Conservation (phyloP, 306 rosid species). For the Arachis hypogaea region DNA sequence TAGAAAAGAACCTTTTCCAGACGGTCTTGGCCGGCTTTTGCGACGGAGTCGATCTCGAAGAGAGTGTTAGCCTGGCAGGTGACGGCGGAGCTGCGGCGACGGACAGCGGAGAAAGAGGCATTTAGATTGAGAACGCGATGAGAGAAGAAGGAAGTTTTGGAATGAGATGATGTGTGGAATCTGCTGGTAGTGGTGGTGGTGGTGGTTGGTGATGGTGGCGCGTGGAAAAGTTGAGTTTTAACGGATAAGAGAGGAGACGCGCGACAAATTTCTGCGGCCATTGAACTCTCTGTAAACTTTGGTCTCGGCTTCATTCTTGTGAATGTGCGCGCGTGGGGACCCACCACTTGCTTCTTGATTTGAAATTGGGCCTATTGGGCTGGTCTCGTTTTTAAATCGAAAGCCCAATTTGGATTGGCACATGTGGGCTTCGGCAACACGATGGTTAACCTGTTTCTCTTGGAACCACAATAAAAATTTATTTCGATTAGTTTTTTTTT, state of each 20-base stretch:
- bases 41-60: conserved; percentile 52
- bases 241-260: conserved; percentile 73
- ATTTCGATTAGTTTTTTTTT: no score
- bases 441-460: no score
- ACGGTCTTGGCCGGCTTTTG: conserved; percentile 69
- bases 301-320: conserved; percentile 9
- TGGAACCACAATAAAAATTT: no score
- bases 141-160: conserved; percentile 28
- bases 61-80: conserved; percentile 50
- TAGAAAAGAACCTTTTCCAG: conserved; percentile 58
- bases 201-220: conserved; percentile 19
- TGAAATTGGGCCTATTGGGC: neutral
- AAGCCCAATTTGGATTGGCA: no score
- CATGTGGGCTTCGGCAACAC: no score
- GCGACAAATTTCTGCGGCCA: conserved; percentile 71
- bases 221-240: conserved; percentile 45
- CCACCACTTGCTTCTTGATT: neutral
- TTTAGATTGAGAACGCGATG: conserved; percentile 17
- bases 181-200: conserved; percentile 34
- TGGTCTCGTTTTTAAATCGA: neutral
- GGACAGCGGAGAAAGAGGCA: conserved; percentile 35
- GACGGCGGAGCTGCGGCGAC: conserved; percentile 39
- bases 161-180: conserved; percentile 26
- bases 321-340: neutral
- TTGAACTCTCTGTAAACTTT: conserved; percentile 32